Evolutionary conservation across 2,329 filamentous ascomycete species (phyloP), one percentile per base, ranked within the genome.

Genomic region (Hypoxylon rubiginosum): DNA sequence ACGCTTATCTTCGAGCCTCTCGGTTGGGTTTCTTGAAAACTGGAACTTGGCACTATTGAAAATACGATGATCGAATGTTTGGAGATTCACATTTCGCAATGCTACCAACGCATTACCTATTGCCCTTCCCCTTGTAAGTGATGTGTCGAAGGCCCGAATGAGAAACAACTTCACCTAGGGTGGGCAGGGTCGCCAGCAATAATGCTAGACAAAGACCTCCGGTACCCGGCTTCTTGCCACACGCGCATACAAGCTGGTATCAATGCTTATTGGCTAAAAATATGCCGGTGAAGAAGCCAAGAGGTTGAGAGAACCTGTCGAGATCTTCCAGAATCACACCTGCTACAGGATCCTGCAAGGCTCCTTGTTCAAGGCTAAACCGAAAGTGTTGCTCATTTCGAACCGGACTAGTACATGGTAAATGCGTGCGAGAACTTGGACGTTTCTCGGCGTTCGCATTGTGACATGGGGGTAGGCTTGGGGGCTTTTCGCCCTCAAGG

Each of bases 131-230:
- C 67, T 54, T 69, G 61, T 36, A 60, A 60, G 54, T 54, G 56
- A 63, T 65, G 62, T 53, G 58, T 71, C 69, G 71, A 70, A 73
- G 72, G 72, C 68, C 72, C 72, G 72, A 73, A 73, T 73, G 59
- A 67, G 69, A 68, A 70, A 68, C 56, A 65, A 50, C 52, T 63
- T 62, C 45, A 55, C 62, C 64, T 56, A 54, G 59, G 66, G 43
- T 63, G 59, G 59, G 8, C 10, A 11, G 30, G 30, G 30, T 32
- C 2, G 52, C 60, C 55, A 53, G 64, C 36, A 56, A 50, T 30
- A 13, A 17, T 61, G 53, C 60, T 59, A 32, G 54, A 30, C 28
- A 52, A 24, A 30, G 52, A 17, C 32, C 21, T 66, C 43, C 46
- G 19, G 61, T 62, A 58, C 59, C 67, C 55, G 64, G 59, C 59